Conservation (phyloP, 139 green algal species). For the Pseudopediastrum boryanum region DNA sequence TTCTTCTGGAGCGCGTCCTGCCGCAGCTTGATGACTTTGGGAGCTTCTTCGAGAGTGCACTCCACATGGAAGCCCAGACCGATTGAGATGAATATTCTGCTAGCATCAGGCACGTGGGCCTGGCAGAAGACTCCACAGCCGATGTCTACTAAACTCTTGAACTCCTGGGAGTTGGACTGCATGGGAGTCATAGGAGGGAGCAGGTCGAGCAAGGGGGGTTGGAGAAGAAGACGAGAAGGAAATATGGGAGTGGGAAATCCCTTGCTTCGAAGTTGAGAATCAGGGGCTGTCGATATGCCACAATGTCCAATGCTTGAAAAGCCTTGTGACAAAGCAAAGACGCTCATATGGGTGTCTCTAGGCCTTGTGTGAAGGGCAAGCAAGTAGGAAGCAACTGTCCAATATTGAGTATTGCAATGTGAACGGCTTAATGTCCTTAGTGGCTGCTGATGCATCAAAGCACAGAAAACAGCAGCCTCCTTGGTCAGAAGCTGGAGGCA, state of each 20-base stretch:
- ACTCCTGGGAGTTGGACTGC: neutral
- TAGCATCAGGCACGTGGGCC: slow-evolving; percentile 48
- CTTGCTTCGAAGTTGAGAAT: too few relatives aligned
- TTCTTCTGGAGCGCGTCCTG: neutral
- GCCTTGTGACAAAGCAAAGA: too few relatives aligned
- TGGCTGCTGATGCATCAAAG: neutral
- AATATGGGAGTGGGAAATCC: too few relatives aligned
- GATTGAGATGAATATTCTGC: slow-evolving; percentile 42
- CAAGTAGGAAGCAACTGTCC: too few relatives aligned
- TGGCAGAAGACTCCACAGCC: slow-evolving; percentile 45
- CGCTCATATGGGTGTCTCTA: too few relatives aligned
- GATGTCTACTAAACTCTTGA: slow-evolving; percentile 46
- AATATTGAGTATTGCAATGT: too few relatives aligned
- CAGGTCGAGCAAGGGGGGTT: neutral
- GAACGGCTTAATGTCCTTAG: neutral
- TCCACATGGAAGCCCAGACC: slow-evolving; percentile 65
- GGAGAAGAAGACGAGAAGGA: too few relatives aligned
- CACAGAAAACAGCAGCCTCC: neutral
- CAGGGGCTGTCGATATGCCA: too few relatives aligned
- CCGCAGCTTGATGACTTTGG: neutral
- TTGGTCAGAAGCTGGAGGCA: neutral
- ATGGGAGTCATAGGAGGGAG: neutral
- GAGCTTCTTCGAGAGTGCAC: slow-evolving; percentile 31
- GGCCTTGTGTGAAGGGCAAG: too few relatives aligned
- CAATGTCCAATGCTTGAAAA: too few relatives aligned